Percentiles rank a stretch among this genome's conserved stretches.
phyloP scores from a whole-genome alignment of 2,329 filamentous ascomycete species.

The Alternaria postmessia region DNA sequence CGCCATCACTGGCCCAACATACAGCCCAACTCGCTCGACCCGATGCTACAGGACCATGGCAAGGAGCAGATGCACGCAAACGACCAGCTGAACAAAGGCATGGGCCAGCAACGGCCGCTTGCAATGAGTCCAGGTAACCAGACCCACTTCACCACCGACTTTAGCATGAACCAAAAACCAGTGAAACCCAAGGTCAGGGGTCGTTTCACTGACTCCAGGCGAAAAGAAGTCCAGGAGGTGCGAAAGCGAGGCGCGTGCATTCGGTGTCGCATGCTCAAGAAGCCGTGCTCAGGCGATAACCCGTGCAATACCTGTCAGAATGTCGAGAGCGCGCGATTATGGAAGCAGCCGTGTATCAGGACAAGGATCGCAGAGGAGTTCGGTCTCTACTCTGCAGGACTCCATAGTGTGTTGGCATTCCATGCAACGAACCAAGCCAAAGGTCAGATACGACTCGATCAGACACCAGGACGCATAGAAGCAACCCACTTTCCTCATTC shows the following conservation, averaged over 20 bases:
- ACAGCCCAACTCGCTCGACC: constrained; percentile 42
- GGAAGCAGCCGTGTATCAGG: constrained; percentile 68
- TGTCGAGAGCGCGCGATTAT: constrained; percentile 67
- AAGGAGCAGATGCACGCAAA: constrained; percentile 37
- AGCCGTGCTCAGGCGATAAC: constrained; percentile 67
- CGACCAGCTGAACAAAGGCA: constrained; percentile 31
- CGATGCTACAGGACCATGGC: constrained; percentile 46
- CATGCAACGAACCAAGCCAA: constrained; percentile 60
- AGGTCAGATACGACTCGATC: constrained; percentile 58
- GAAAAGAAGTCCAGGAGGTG: constrained; percentile 67
- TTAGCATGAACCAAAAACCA: constrained; percentile 51
- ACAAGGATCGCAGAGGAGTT: constrained; percentile 67
- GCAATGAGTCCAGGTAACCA: constrained; percentile 49
- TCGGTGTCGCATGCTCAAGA: constrained; percentile 70
- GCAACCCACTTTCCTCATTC: constrained; percentile 60
- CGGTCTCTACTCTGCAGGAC: constrained; percentile 62
- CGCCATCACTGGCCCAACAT: constrained; percentile 44
- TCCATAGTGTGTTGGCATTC: constrained; percentile 63
- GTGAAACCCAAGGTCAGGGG: constrained; percentile 60
- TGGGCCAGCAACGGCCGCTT: constrained; percentile 46
- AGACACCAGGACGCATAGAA: constrained; percentile 62
- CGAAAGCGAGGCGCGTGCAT: constrained; percentile 69
- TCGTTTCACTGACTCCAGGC: constrained; percentile 64
- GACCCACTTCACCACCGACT: constrained; percentile 50
- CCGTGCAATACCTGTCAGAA: constrained; percentile 67